A percentile compares a stretch with the other conserved stretches of the same genome.
These are phyloP conservation scores for barrel medic (Medicago truncatula) DNA, from an alignment of 306 rosid genomes.

Conservation along the genomic window DNA sequence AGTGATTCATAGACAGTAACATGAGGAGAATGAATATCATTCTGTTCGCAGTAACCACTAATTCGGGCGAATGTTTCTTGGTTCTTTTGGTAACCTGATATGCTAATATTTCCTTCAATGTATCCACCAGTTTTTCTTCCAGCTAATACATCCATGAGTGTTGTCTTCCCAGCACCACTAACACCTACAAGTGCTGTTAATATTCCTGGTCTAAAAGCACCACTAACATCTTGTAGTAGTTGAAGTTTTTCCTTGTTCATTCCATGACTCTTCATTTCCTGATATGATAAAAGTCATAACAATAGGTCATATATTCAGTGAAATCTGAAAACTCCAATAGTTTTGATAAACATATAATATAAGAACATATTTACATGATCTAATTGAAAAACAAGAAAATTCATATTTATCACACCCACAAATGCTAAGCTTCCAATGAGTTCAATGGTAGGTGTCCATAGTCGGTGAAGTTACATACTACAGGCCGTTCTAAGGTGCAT, in stretches of 20 bases:
- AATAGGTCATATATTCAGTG: no score
- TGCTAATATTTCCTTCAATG: constrained; percentile 60
- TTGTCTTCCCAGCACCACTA: constrained; percentile 61
- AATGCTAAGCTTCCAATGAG: neutral
- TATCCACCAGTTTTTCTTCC: constrained; percentile 67
- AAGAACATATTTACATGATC: neutral
- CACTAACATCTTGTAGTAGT: constrained; percentile 66
- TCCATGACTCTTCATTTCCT: constrained; percentile 76
- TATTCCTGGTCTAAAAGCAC: constrained; percentile 64
- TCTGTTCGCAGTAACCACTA: constrained; percentile 67
- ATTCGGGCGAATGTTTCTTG: constrained; percentile 61
- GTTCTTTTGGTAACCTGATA: constrained; percentile 65
- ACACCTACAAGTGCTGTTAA: constrained; percentile 69
- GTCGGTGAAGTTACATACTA: neutral
- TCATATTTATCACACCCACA: no score
- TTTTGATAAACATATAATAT: no score
- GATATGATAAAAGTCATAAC: no score
- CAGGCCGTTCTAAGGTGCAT: no score
- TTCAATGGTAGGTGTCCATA: neutral
- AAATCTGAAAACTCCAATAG: no score
- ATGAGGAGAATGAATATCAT: constrained; percentile 59
- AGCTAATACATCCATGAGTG: constrained; percentile 68
- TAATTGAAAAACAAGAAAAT: no score
- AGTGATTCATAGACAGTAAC: constrained; percentile 61
- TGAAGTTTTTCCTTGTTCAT: constrained; percentile 61